Evolutionary conservation across 179 eudicot genomes (phyloP), one percentile per base, ranked within the genome.

Genomic region (Sideroxylon spinosum): DNA sequence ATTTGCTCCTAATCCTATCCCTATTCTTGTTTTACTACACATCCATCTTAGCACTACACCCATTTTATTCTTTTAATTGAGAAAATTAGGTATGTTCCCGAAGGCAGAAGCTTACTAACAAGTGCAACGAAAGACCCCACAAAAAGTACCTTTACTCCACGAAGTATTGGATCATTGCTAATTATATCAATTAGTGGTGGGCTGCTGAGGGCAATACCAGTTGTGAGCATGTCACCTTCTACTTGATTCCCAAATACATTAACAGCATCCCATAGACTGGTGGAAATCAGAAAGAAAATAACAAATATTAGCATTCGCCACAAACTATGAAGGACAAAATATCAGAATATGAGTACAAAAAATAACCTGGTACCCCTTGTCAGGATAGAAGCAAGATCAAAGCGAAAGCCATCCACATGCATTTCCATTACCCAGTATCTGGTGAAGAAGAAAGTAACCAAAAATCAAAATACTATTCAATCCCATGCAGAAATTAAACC

Each of bases 361-460:
- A 63, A 73, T 68, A 78, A 93, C 99, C 98, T 95, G 97, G 98
- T 88, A 73, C 93, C 91, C 81, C 99, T 87, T 28, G 98, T 95
- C 87, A 95, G 59, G 78, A 95, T 95, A 76, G 99, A 93, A 83
- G 98, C 99, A 87, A 95, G 93, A 88, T 95, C 99, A 85, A 95
- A 95, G 84, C 99, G 98, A 82, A 95, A 95, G 61, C 99, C 99
- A 86, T 95, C 99, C 56, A 95, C 91, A 77, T 95, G 99, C 95
- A 95, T 93, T 81, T 93, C 99, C 32, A 90, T 90, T 56, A 93
- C 99, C 99, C 99, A 95, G 71, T 91, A 95, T 87, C 99, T 95
- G 91, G 84, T 71, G 79, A 22, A 52, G 78, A 65, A 76, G 32
- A 61, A n/a, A 57, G 29, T 44, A 29, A n/a, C 20, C 72, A 48